Evolutionary conservation across 1,284 basidiomycete genomes (phyloP).

Genomic region (Sphagnurus paluster): DNA sequence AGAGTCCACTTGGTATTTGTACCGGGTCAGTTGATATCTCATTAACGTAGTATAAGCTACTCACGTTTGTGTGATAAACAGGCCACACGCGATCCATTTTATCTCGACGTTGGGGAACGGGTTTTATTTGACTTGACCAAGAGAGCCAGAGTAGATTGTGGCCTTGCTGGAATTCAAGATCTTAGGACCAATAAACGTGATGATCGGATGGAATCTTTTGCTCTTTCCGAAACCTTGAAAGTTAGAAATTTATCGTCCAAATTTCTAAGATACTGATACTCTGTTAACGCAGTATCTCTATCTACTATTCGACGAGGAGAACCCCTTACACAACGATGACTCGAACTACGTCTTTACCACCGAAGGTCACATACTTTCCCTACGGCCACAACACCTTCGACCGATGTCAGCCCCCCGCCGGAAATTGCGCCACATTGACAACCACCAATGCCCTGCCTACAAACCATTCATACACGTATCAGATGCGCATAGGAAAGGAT

Average conservation of each 20-base stretch:
- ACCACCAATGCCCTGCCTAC: constrained; percentile 75
- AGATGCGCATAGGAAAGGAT: constrained; percentile 31
- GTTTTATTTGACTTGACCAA: constrained; percentile 75
- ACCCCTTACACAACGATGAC: constrained; percentile 71
- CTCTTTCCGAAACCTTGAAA: constrained; percentile 88
- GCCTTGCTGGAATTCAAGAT: constrained; percentile 80
- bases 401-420: constrained; percentile 59
- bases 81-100: constrained; percentile 91
- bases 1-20: constrained; percentile 93
- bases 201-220: constrained; percentile 93
- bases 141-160: constrained; percentile 81
- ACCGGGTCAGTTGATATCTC: constrained; percentile 60
- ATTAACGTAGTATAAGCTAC: too few relatives aligned
- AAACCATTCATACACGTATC: constrained; percentile 39
- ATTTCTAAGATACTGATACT: constrained; percentile 4
- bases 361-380: constrained; percentile 86
- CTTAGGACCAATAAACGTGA: constrained; percentile 79
- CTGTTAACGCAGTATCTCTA: constrained; percentile 76
- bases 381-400: constrained; percentile 55
- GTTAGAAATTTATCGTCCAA: constrained; percentile 34
- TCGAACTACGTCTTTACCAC: constrained; percentile 89
- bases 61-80: too few relatives aligned
- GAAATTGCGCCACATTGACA: constrained; percentile 64
- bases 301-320: constrained; percentile 87
- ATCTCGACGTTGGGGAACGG: constrained; percentile 87